Percentiles rank a stretch among this genome's conserved stretches.
Evolutionary conservation across 1,139 yeast species (phyloP).

Genomic region (Sugiyamaella grinbergsii): DNA sequence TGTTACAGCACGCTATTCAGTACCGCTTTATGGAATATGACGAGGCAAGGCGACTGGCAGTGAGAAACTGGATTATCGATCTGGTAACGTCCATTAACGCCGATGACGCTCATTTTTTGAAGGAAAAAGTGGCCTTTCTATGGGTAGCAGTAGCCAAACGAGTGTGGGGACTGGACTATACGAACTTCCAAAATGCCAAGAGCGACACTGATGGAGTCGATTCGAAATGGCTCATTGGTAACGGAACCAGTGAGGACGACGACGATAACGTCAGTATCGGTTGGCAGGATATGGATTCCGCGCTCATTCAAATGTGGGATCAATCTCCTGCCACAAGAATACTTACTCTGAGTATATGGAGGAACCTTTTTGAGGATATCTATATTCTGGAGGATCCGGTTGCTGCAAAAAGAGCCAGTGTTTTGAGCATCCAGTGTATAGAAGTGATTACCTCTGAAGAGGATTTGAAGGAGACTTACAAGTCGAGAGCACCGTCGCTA

Average conservation of each 20-base stretch:
- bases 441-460: slow-evolving; percentile 75
- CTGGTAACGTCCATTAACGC: slow-evolving; percentile 60
- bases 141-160: slow-evolving; percentile 96
- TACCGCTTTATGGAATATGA: slow-evolving; percentile 59
- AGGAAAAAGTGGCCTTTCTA: slow-evolving; percentile 82
- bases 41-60: slow-evolving; percentile 63
- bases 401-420: slow-evolving; percentile 77
- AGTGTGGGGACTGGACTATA: slow-evolving; percentile 67
- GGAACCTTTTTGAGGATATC: slow-evolving; percentile 93
- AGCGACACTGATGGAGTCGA: slow-evolving; percentile 6
- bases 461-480: slow-evolving; percentile 63
- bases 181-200: slow-evolving; percentile 33
- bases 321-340: slow-evolving; percentile 63
- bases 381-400: slow-evolving; percentile 88
- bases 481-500: slow-evolving; percentile 57
- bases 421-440: slow-evolving; percentile 79
- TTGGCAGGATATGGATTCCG: slow-evolving; percentile 89
- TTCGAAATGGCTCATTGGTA: slow-evolving; percentile 3
- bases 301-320: slow-evolving; percentile 75
- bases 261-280: slow-evolving; percentile 50
- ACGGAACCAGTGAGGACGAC: slow-evolving; percentile 10
- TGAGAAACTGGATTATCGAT: slow-evolving; percentile 83
- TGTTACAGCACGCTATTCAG: slow-evolving; percentile 72
- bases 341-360: slow-evolving; percentile 69
- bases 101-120: slow-evolving; percentile 85